Evolutionary conservation across 2,329 filamentous ascomycete species (phyloP), one percentile per base, ranked within the genome.

Genomic region (Aspergillus floridensis): DNA sequence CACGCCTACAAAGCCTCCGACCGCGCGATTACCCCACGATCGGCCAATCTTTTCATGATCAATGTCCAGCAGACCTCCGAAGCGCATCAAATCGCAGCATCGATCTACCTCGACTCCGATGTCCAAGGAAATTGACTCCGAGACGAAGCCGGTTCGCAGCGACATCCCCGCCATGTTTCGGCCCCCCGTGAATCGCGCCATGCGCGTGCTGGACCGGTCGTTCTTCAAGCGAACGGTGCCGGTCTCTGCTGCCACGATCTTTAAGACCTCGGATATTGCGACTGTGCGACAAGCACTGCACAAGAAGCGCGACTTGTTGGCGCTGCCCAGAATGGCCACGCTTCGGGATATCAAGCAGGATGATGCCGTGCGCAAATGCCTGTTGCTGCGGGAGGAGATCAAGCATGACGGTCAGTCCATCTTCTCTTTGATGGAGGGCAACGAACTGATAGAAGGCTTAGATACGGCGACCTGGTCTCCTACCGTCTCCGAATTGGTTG

Each of bases 161-260:
- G 66, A 74, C 60, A 62, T 73, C 62, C 66, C 72, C 61, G 70
- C 67, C 54, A 86, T 87, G 83, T 91, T 96, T 75, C 86, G 88
- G 65, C 91, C 92, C 50, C 92, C 93, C 24, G 81, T 92, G 60
- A 88, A 93, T 68, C 89, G 90, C 74, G 87, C 88, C 60, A 90
- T 91, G 80, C 87, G 87, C 71, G 84, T 85, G 53, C 86, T 99
- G 64, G 93, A 99, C 78, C 88, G 91, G 66, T 83, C 88, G 16
- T 88, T 96, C 64, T 98, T 98, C 79, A 82, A 85, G 55, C 91
- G 88, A 74, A 90, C 83, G 1, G 79, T 96, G 57, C 87, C 88
- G 24, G 81, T 93, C 24, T 85, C 92, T 8, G 93, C 92, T 2
- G 93, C 92, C 6, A 85, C 89, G 41, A 81, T 98, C 49, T 84